A percentile compares a stretch with the other conserved stretches of the same genome.
phyloP scores from a whole-genome alignment of 495 filamentous ascomycete genomes.

The Extremus antarcticus region DNA sequence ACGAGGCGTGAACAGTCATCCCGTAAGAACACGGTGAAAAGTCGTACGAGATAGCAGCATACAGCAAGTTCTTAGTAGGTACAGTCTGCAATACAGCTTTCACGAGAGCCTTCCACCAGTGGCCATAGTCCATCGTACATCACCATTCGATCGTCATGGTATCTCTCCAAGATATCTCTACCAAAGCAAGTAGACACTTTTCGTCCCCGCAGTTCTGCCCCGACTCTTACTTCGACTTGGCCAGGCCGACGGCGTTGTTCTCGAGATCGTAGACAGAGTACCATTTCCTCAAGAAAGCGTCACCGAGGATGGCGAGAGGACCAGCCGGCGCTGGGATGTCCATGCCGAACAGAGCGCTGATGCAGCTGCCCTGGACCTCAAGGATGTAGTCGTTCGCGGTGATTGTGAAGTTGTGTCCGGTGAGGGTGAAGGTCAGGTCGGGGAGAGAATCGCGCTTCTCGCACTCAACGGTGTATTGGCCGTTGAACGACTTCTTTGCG shows the following conservation, averaged over 20 bases:
- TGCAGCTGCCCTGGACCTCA: slow-evolving; percentile 88
- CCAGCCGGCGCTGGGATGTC: slow-evolving; percentile 88
- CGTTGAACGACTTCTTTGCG: slow-evolving; percentile 90
- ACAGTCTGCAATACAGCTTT: not conserved
- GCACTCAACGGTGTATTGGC: slow-evolving; percentile 92
- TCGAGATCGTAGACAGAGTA: slow-evolving; percentile 95
- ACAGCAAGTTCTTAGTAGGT: not conserved
- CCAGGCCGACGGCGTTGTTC: slow-evolving; percentile 74
- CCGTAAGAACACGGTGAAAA: no score
- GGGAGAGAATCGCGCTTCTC: slow-evolving; percentile 68
- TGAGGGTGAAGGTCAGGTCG: slow-evolving; percentile 78
- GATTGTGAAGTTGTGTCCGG: slow-evolving; percentile 86
- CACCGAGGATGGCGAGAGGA: slow-evolving; percentile 89
- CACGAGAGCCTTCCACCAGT: not conserved
- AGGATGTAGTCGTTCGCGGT: slow-evolving; percentile 86
- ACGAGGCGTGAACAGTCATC: no score
- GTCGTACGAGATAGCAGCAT: not conserved
- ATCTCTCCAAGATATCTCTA: no score
- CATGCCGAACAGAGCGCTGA: slow-evolving; percentile 96
- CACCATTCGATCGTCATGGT: not conserved
- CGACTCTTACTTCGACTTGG: slow-evolving; percentile 42
- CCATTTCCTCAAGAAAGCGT: slow-evolving; percentile 93
- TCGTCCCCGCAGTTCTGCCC: not conserved
- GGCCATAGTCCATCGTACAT: not conserved
- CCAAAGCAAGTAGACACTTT: no score